A percentile compares a stretch with the other conserved stretches of the same genome.
Conservation (phyloP, 1,284 basidiomycete genomes). For the Irpex rosettiformis region DNA sequence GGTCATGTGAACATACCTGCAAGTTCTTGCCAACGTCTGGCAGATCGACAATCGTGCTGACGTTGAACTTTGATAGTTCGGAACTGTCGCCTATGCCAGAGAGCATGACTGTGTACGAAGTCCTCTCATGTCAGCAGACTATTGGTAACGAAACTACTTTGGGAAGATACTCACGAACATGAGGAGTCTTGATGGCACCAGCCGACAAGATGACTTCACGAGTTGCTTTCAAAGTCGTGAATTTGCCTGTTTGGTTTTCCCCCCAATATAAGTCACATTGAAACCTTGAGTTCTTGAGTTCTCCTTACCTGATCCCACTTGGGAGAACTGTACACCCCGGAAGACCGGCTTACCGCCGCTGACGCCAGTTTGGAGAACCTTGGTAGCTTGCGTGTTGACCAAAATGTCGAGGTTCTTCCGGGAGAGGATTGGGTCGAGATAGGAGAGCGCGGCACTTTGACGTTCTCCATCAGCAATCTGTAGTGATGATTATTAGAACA, state of each 20-base stretch:
- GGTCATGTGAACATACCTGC: neutral
- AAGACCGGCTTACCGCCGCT: constrained; percentile 18
- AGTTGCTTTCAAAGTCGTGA: constrained; percentile 16
- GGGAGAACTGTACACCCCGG: constrained; percentile 32
- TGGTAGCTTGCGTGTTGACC: constrained; percentile 36
- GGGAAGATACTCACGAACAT: constrained; percentile 2
- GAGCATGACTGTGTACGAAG: constrained; percentile 19
- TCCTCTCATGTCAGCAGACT: neutral
- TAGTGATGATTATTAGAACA: constrained; percentile 10
- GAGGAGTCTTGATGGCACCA: constrained; percentile 13
- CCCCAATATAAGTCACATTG: neutral
- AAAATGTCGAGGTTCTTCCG: constrained; percentile 39
- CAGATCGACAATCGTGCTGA: constrained; percentile 1
- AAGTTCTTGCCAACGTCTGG: constrained; percentile 10
- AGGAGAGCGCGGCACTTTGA: constrained; percentile 27
- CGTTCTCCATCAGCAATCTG: constrained; percentile 22
- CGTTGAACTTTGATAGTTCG: constrained; percentile 19
- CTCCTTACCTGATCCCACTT: constrained; percentile 12
- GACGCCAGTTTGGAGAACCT: constrained; percentile 26
- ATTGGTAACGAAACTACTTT: neutral
- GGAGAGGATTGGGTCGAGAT: constrained; percentile 26
- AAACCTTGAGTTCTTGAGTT: neutral
- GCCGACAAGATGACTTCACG: constrained; percentile 28
- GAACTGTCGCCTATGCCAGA: constrained; percentile 38
- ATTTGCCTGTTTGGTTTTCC: constrained; percentile 1